These are phyloP conservation scores for Malus sylvestris DNA, from an alignment of 306 rosid genomes.

Conservation along the genomic window DNA sequence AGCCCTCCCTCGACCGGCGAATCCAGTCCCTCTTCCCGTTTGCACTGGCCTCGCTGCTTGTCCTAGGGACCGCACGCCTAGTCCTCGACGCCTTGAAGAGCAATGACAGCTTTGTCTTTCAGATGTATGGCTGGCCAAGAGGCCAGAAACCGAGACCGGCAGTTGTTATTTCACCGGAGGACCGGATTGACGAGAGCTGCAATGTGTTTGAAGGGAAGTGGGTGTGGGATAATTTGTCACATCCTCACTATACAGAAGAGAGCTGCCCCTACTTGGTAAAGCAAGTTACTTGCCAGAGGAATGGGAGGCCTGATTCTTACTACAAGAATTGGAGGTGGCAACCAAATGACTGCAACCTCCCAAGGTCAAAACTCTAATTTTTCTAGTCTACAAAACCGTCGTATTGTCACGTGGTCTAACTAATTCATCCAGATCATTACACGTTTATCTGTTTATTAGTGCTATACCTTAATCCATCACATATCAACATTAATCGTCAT, in stretches of 20 bases:
- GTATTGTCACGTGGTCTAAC: not conserved
- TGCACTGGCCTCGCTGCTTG: slow-evolving; percentile 53
- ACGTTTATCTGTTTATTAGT: no score
- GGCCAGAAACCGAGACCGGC: slow-evolving; percentile 29
- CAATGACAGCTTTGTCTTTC: slow-evolving; percentile 32
- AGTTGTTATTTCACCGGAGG: slow-evolving; percentile 40
- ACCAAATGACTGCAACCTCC: slow-evolving; percentile 69
- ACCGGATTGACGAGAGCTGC: slow-evolving; percentile 50
- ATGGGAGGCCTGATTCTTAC: slow-evolving; percentile 83
- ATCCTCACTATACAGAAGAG: slow-evolving; percentile 66
- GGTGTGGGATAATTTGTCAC: slow-evolving; percentile 79
- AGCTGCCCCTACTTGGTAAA: slow-evolving; percentile 80
- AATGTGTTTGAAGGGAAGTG: slow-evolving; percentile 74
- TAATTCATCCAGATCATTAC: no score
- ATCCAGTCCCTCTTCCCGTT: slow-evolving; percentile 50
- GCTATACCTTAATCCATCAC: no score
- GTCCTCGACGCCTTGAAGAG: slow-evolving; percentile 54
- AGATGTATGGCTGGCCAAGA: slow-evolving; percentile 23
- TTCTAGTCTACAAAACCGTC: not conserved
- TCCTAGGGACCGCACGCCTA: slow-evolving; percentile 49
- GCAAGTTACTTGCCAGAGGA: slow-evolving; percentile 74
- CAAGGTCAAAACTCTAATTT: slow-evolving; percentile 37
- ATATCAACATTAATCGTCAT: no score
- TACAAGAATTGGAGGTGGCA: slow-evolving; percentile 94
- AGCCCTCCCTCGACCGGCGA: slow-evolving; percentile 33